Evolutionary conservation across 495 filamentous ascomycete genomes (phyloP), one percentile per base, ranked within the genome.

Genomic region (Daldinia childiae): DNA sequence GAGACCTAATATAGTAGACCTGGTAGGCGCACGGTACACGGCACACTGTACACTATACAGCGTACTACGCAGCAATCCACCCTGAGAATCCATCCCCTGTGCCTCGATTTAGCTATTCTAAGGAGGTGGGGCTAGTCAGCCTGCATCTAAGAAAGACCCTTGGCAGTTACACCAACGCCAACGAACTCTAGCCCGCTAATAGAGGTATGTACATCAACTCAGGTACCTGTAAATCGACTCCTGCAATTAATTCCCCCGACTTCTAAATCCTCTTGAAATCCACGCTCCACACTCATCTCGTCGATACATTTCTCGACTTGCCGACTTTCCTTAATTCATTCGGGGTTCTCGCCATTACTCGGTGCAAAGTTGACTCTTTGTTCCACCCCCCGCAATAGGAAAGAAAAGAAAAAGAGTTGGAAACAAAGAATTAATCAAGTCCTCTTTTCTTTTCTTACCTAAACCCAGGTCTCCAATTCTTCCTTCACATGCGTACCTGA

Each of bases 101-200:
- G 5, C 64, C 64, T 62, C 50, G 48, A 65, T 36, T 55, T 65
- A 39, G 21, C 62, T 71, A 71, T 66, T 62, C 55, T 71, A 67
- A 66, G 60, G 61, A 64, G 60, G 70, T 68, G 70, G 70, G 65
- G 64, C 70, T 67, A 32, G 65, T 68, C 65, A 73, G 70, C 65
- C 65, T 68, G 69, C 64, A 72, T 58, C 59, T 72, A 62, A 68
- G 61, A 68, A 45, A 66, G 52, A 68, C 65, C 70, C 69, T 67
- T 63, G 64, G 19, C 36, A 62, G 71, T 73, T 54, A 73, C 57
- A 69, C 71, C 65, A 73, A 66, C 65, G 68, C 71, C 71, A 69
- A 68, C 65, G 52, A 66, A 61, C 57, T 60, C 36, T 60, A 60
- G 21, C 36, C 56, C 17, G 32, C 36, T 43, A 39, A 32, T 19